Evolutionary conservation across 2,329 filamentous ascomycete genomes (phyloP), one percentile per base, ranked within the genome.

Genomic region (Botryotinia globosa): DNA sequence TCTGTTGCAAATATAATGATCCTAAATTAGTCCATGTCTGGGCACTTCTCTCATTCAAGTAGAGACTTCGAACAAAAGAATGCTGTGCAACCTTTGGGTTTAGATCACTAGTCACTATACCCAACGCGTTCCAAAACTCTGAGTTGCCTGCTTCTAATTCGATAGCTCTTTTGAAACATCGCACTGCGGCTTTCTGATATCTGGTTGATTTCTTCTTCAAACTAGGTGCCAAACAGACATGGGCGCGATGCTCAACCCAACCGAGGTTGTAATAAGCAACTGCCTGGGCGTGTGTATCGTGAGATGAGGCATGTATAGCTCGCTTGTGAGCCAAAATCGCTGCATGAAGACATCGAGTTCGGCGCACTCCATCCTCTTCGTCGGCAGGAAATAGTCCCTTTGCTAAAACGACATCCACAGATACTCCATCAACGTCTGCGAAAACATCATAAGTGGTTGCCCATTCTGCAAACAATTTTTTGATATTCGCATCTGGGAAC

Each of bases 231-330:
- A 93, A 84, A 78, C 89, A 93, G 18, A 85, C 84, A 79, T 97
- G 93, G 0, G 94, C 92, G 62, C 91, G 89, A 80, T 96, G 90
- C 81, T 99, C 96, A 1, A 93, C 92, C 93, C 94, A 98, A 59
- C 96, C 96, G 29, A 99, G 85, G 79, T 99, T 99, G 82, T 97
- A 99, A 87, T 95, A 96, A 0, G 94, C 93, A n/a, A 98, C 93
- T 1, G 96, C 93, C 82, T 97, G 94, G 5, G 95, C 94, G 80
- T 98, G 93, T 12, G 89, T 81, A 79, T 99, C 94, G 73, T 90
- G 85, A 0, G 89, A 84, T 25, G 91, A 91, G 56, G 90, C 87
- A 77, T 92, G 84, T 22, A 98, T 90, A 12, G 94, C 94, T 75
- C 93, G 89, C 81, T 98, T 99, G 81, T 97, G 93, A 9, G 93